These are phyloP conservation scores for Terfezia claveryi DNA, from an alignment of 495 filamentous ascomycete genomes.

Conservation along the genomic window DNA sequence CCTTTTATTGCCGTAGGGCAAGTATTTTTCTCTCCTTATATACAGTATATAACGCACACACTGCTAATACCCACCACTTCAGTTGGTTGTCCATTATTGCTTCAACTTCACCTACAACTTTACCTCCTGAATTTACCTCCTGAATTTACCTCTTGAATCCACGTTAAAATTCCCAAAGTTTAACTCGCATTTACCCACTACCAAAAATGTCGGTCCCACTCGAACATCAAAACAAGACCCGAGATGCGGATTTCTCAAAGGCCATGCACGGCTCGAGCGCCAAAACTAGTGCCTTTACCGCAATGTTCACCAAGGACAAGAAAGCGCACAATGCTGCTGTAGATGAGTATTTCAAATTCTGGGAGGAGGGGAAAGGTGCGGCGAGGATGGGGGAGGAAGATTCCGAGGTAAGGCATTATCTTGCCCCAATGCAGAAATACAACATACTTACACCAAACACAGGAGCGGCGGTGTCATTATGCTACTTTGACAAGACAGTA, in stretches of 20 bases:
- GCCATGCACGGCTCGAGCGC: conserved; percentile 73
- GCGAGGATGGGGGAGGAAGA: conserved; percentile 4
- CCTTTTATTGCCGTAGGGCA: neutral
- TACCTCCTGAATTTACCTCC: conserved; percentile 1
- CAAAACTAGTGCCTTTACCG: conserved; percentile 47
- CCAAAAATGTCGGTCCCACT: conserved; percentile 49
- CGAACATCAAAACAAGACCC: conserved; percentile 64
- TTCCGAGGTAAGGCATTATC: too few species aligned
- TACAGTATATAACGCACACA: neutral
- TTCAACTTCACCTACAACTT: conserved; percentile 2
- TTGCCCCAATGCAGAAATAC: too few species aligned
- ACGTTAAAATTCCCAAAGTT: neutral
- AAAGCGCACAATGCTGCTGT: conserved; percentile 69
- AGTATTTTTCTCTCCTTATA: neutral
- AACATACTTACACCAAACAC: neutral
- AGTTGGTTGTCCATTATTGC: neutral
- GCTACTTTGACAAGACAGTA: conserved; percentile 88
- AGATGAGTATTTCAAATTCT: conserved; percentile 99
- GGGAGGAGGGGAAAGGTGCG: conserved; percentile 87
- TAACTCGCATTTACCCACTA: neutral
- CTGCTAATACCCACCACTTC: conserved; percentile 3
- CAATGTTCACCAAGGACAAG: conserved; percentile 68
- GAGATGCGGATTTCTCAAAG: conserved; percentile 87
- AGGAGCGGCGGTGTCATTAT: conserved; percentile 74
- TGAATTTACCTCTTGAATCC: neutral